Evolutionary conservation across 2,329 filamentous ascomycete genomes (phyloP).

Genomic region (Arthrobotrys musiformis): DNA sequence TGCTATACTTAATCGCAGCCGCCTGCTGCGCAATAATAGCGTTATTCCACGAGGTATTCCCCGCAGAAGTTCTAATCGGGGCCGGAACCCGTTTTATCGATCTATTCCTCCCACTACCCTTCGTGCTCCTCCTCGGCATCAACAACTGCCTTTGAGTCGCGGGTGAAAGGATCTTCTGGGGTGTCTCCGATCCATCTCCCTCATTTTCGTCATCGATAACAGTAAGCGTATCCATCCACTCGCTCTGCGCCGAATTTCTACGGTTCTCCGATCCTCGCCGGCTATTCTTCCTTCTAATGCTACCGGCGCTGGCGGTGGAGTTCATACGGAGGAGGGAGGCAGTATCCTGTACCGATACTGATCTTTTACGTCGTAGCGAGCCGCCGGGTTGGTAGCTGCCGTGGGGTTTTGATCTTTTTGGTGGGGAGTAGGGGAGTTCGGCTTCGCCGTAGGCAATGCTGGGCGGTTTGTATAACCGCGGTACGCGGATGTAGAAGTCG

Average conservation of each 20-base stretch:
- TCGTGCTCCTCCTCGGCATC: not conserved
- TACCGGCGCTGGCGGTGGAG: conserved; percentile 9
- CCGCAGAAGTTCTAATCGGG: not conserved
- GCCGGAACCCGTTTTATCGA: conserved; percentile 5
- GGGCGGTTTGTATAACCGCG: conserved; percentile 26
- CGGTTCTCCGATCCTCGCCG: not conserved
- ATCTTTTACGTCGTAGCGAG: conserved; percentile 31
- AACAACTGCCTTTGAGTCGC: conserved; percentile 1
- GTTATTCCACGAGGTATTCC: conserved; percentile 37
- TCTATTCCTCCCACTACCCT: conserved; percentile 5
- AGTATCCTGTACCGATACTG: conserved; percentile 15
- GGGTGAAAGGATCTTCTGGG: not conserved
- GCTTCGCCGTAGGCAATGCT: conserved; percentile 36
- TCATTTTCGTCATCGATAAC: conserved; percentile 37
- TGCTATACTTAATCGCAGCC: conserved; percentile 41
- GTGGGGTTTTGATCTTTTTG: conserved; percentile 18
- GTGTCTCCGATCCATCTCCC: not conserved
- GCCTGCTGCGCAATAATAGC: conserved; percentile 30
- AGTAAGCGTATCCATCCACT: conserved; percentile 49
- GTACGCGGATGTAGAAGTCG: conserved; percentile 32
- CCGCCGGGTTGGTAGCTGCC: conserved; percentile 22
- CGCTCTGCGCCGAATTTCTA: conserved; percentile 28
- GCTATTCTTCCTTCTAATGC: conserved; percentile 7
- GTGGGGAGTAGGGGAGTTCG: conserved; percentile 36
- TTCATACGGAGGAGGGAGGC: not conserved